Conservation (phyloP, 2,329 filamentous ascomycete genomes). For the Myotisia sp. region DNA sequence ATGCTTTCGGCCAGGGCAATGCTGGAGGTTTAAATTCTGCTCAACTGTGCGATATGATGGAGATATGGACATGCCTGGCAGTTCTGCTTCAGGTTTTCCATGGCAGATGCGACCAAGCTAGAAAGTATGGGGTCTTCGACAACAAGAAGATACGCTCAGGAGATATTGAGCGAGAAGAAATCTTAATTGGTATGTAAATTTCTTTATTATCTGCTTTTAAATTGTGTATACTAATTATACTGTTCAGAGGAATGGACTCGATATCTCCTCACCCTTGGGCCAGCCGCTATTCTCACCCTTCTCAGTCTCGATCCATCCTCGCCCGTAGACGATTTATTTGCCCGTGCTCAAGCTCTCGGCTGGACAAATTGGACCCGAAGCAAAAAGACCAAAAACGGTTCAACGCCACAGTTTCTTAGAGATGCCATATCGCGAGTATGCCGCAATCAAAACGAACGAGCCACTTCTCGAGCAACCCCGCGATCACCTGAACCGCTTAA, state of each 20-base stretch:
- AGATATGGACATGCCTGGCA: constrained; percentile 49
- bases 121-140: constrained; percentile 44
- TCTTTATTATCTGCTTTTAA: background rate
- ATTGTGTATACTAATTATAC: background rate
- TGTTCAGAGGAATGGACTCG: constrained; percentile 50
- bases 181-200: constrained; percentile 34
- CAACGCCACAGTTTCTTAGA: constrained; percentile 44
- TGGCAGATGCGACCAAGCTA: constrained; percentile 40
- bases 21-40: constrained; percentile 38
- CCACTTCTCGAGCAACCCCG: constrained; percentile 2
- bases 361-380: constrained; percentile 44
- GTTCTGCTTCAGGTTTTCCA: constrained; percentile 43
- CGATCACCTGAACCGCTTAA: no score
- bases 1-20: constrained; percentile 46
- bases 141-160: constrained; percentile 35
- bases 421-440: constrained; percentile 45
- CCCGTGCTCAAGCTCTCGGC: constrained; percentile 39
- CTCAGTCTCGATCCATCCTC: constrained; percentile 28
- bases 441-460: constrained; percentile 10
- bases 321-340: constrained; percentile 34
- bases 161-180: constrained; percentile 33
- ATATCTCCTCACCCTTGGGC: constrained; percentile 46
- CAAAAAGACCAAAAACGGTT: constrained; percentile 25
- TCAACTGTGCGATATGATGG: constrained; percentile 50
- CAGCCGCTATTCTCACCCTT: constrained; percentile 41